These are phyloP conservation scores for Stachybotrys echinatus DNA, from an alignment of 2,329 filamentous ascomycete species.

Conservation along the genomic window DNA sequence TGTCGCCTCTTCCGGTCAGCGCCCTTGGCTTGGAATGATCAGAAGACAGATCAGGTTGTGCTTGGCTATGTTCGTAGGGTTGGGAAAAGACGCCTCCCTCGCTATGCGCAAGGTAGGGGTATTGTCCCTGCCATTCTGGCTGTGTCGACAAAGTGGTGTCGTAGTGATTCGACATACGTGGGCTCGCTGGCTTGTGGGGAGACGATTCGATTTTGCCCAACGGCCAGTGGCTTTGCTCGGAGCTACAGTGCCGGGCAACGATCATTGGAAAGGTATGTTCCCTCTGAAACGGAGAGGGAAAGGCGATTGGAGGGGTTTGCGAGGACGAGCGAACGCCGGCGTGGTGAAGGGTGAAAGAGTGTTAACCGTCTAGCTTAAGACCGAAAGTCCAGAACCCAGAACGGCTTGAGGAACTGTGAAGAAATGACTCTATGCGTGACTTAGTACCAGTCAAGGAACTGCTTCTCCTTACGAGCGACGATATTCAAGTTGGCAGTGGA, in stretches of 20 bases:
- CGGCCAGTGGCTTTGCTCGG: conserved; percentile 51
- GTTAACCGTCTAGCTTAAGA: not conserved
- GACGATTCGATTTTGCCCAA: conserved; percentile 45
- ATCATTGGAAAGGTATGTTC: conserved; percentile 30
- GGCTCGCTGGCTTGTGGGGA: conserved; percentile 37
- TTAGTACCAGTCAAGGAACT: not conserved
- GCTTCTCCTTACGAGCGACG: not conserved
- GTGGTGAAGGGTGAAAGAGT: not conserved
- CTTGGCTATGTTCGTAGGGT: conserved; percentile 36
- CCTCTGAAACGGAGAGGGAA: not conserved
- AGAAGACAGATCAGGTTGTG: conserved; percentile 9
- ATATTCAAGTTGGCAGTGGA: not conserved
- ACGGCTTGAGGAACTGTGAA: not conserved
- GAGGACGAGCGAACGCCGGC: not conserved
- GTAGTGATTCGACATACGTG: conserved; percentile 55
- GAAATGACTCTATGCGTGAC: not conserved
- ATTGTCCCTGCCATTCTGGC: conserved; percentile 52
- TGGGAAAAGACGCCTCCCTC: conserved; percentile 40
- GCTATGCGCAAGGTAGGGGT: conserved; percentile 42
- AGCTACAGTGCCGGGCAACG: conserved; percentile 47
- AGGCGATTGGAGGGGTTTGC: not conserved
- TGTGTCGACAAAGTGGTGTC: conserved; percentile 46
- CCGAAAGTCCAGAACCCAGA: not conserved
- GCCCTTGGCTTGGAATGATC: conserved; percentile 13
- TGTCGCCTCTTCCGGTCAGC: conserved; percentile 26